Evolutionary conservation across 2,329 filamentous ascomycete species (phyloP), one percentile per base, ranked within the genome.

Genomic region (Aspergillus eucalypticola): DNA sequence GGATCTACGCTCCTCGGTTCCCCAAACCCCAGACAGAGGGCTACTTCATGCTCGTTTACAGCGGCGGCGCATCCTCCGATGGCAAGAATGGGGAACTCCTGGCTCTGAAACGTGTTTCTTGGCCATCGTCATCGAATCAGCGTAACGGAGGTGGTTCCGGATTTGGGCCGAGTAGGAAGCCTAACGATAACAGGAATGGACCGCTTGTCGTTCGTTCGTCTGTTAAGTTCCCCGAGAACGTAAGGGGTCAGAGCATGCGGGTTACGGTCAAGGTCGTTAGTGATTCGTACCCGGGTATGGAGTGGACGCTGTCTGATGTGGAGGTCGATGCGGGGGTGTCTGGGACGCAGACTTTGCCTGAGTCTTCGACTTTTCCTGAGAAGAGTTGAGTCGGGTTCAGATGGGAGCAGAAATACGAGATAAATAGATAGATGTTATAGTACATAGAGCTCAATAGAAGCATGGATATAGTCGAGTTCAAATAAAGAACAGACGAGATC

Each of bases 11-110:
- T 0, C 94, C 96, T 2, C 84, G 86, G 21, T 98, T 96, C 78
- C 94, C 94, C 1, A 99, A 99, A 77, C 88, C 92, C 15, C 95
- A 99, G 76, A 95, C 88, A 0, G 95, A 99, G 71, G 93, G 93
- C 0, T 98, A 89, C 85, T 98, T 99, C 75, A 86, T 95, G 13
- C 73, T 98, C 21, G 83, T 96, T 0, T 88, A 87, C 6, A 68
- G 66, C 29, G 64, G 70, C 35, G 64, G 70, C 39, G 65, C 11
- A 35, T 35, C 66, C 5, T 54, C 70, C 0, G 69, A 71, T 52
- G 69, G 84, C 2, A 80, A 79, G 0, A 84, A 78, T 6, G 91
- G 94, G 60, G 91, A 97, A 67, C 83, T 98, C 41, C 76, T 96
- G 3, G 94, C 90, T 2, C 81, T 99, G 64, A 98, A 96, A 83